A percentile compares a stretch with the other conserved stretches of the same genome.
These are phyloP conservation scores for thale cress (Arabidopsis thaliana) DNA, from an alignment of 345 rosid species.

Conservation along the genomic window TAIR10.1 NC_003070.9:27830001-27830500, in stretches of 20 bases:
- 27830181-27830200: conserved; percentile 39
- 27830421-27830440: not conserved
- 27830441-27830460: not conserved
- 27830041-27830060: not conserved
- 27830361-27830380: not conserved
- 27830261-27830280: conserved; percentile 43
- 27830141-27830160: conserved; percentile 55
- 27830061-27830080: not conserved
- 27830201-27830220: conserved; percentile 50
- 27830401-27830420: not conserved
- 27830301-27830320: conserved; percentile 40
- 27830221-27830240: conserved; percentile 50
- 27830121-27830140: conserved; percentile 43
- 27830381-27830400: not conserved
- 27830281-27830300: conserved; percentile 53
- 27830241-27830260: conserved; percentile 54
- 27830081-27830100: conserved; percentile 33
- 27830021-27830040: no score
- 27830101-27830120: conserved; percentile 54
- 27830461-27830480: not conserved
- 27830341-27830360: conserved; percentile 32
- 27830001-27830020: no score
- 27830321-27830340: conserved; percentile 42
- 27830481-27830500: not conserved
- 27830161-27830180: conserved; percentile 45